Evolutionary conservation across 148 eudicot genomes (phyloP).

Genomic region (Arctostaphylos glauca): DNA sequence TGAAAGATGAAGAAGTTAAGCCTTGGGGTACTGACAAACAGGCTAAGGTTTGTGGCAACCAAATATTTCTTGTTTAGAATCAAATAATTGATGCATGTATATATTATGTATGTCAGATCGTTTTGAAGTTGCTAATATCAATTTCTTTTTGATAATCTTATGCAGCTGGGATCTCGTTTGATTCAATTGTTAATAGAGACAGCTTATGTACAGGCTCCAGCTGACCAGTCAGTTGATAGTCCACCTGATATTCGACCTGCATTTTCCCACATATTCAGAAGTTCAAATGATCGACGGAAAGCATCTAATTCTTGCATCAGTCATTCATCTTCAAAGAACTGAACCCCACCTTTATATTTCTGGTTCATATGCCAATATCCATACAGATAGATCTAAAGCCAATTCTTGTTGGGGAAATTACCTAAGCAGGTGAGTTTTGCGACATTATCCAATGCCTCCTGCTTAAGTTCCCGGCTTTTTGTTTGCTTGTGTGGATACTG

Average conservation of each 20-base stretch:
- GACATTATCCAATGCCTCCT: not conserved
- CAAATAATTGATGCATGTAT: not conserved
- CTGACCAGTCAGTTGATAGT: conserved; percentile 53
- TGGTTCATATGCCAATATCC: conserved; percentile 14
- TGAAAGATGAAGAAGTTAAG: conserved; percentile 59
- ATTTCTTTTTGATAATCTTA: conserved; percentile 19
- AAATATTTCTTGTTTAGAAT: not conserved
- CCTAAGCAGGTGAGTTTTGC: not conserved
- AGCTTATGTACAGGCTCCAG: conserved; percentile 77
- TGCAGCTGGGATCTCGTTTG: conserved; percentile 86
- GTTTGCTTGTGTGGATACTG: not conserved
- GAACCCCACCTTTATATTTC: not conserved
- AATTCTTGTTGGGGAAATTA: not conserved
- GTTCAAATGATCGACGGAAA: conserved; percentile 59
- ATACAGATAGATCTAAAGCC: not conserved
- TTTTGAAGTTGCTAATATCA: conserved; percentile 13
- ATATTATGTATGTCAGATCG: not conserved
- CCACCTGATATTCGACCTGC: conserved; percentile 93
- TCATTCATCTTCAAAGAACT: conserved; percentile 16
- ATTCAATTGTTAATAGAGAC: conserved; percentile 74
- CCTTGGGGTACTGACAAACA: conserved; percentile 77
- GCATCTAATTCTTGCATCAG: conserved; percentile 23
- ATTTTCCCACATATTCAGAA: conserved; percentile 65
- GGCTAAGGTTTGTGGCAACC: conserved; percentile 63
- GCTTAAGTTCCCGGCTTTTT: not conserved